These are phyloP conservation scores for Cyclotella atomus DNA, from an alignment of 108 stramenopile species.

Conservation along the genomic window DNA sequence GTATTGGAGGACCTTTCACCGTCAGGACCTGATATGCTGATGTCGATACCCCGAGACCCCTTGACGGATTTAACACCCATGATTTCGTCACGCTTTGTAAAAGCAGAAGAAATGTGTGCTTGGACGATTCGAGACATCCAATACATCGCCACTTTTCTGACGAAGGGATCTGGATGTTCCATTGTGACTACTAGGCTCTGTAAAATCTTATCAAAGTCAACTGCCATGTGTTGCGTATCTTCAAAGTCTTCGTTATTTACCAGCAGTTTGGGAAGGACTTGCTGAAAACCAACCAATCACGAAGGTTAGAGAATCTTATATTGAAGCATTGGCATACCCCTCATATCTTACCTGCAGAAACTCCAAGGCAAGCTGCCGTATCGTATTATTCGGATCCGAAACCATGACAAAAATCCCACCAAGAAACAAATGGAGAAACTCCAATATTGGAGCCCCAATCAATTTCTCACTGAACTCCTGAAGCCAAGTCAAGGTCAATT, in stretches of 20 bases:
- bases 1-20: slow-evolving; percentile 16
- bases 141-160: slow-evolving; percentile 91
- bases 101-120: slow-evolving; percentile 67
- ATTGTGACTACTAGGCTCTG: slow-evolving; percentile 84
- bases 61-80: slow-evolving; percentile 25
- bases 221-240: slow-evolving; percentile 61
- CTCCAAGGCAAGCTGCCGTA: slow-evolving; percentile 84
- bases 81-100: slow-evolving; percentile 18
- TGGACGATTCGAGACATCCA: slow-evolving; percentile 90
- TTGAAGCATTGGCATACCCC: neutral
- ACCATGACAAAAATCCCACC: slow-evolving; percentile 89
- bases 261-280: slow-evolving; percentile 82
- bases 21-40: slow-evolving; percentile 11
- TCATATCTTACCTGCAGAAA: slow-evolving; percentile 58
- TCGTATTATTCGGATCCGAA: slow-evolving; percentile 77
- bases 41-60: slow-evolving; percentile 19
- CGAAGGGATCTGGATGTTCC: slow-evolving; percentile 92
- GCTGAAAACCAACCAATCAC: slow-evolving; percentile 17
- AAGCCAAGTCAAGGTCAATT: slow-evolving; percentile 84
- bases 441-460: slow-evolving; percentile 83
- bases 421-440: slow-evolving; percentile 82
- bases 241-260: slow-evolving; percentile 72
- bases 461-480: slow-evolving; percentile 83
- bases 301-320: too few relatives aligned
- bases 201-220: slow-evolving; percentile 89